These are phyloP conservation scores for Mycena pura DNA, from an alignment of 768 basidiomycete genomes.

Conservation along the genomic window DNA sequence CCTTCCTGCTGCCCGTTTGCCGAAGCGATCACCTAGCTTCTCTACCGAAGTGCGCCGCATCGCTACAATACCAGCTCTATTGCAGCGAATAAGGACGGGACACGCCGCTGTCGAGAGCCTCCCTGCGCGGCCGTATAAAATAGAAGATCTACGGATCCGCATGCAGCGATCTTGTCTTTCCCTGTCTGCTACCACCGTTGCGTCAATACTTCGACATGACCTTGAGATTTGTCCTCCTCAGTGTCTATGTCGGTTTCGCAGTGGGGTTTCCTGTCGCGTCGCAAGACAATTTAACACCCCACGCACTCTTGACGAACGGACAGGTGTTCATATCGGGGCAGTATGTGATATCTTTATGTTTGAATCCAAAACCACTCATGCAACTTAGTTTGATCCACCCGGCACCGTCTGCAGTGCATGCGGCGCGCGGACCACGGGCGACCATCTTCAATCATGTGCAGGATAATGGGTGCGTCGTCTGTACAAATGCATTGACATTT, in stretches of 20 bases:
- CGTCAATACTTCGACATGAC: background rate
- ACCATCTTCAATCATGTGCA: slow-evolving; percentile 11
- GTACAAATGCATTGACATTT: background rate
- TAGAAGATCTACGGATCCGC: no score
- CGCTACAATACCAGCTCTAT: slow-evolving; percentile 12
- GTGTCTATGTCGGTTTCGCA: background rate
- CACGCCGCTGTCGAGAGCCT: background rate
- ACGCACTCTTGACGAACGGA: no score
- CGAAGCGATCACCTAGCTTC: slow-evolving; percentile 24
- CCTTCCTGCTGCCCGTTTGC: slow-evolving; percentile 16
- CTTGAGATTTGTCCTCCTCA: background rate
- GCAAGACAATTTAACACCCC: no score
- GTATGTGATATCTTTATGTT: no score
- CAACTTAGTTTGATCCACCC: no score
- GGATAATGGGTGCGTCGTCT: background rate
- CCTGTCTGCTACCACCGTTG: background rate
- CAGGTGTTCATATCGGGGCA: no score
- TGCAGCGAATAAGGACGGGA: slow-evolving; percentile 18
- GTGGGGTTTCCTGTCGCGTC: slow-evolving; percentile 3
- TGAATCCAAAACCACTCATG: no score
- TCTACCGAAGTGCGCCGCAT: slow-evolving; percentile 17
- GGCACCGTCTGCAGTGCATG: background rate
- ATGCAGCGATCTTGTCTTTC: no score
- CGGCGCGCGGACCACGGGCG: slow-evolving; percentile 3
- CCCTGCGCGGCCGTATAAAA: background rate